phyloP scores from a whole-genome alignment of 1,284 basidiomycete species.

The Sanguinoderma infundibulare region DNA sequence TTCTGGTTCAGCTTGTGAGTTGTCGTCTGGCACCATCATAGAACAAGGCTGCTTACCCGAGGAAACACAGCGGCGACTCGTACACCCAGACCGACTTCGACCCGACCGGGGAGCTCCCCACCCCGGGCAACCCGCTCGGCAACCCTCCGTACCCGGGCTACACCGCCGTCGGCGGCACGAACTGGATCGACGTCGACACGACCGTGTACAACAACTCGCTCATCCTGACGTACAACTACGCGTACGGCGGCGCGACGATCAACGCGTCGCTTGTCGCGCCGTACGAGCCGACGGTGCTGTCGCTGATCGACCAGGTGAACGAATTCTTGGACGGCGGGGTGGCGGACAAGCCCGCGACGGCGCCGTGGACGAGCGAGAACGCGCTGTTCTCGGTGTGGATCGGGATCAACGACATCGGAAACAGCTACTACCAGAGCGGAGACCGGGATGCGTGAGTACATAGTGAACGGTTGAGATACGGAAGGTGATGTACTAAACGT shows the following conservation, averaged over 20 bases:
- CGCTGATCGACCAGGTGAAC: constrained; percentile 60
- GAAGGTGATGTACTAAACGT: neutral
- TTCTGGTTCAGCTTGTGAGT: constrained; percentile 58
- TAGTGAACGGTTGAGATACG: neutral
- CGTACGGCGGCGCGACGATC: constrained; percentile 65
- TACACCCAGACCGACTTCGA: constrained; percentile 61
- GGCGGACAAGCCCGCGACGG: constrained; percentile 47
- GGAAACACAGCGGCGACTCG: constrained; percentile 52
- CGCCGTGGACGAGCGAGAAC: constrained; percentile 57
- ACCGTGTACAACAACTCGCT: constrained; percentile 54
- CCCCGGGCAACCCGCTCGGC: constrained; percentile 54
- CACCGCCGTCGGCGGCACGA: constrained; percentile 54
- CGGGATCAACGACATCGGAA: constrained; percentile 66
- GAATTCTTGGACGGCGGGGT: constrained; percentile 50
- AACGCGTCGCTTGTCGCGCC: constrained; percentile 55
- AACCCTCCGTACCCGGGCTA: constrained; percentile 63
- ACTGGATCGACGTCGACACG: constrained; percentile 60
- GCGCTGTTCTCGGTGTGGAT: constrained; percentile 64
- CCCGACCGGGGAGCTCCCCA: constrained; percentile 44
- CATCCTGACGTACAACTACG: constrained; percentile 62
- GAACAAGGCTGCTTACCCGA: too few species aligned
- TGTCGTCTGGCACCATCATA: neutral
- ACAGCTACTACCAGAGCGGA: constrained; percentile 50
- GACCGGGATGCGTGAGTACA: constrained; percentile 52
- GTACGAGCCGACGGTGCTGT: constrained; percentile 51